Evolutionary conservation across 2,329 filamentous ascomycete species (phyloP).

Genomic region (Diaporthe sp.): DNA sequence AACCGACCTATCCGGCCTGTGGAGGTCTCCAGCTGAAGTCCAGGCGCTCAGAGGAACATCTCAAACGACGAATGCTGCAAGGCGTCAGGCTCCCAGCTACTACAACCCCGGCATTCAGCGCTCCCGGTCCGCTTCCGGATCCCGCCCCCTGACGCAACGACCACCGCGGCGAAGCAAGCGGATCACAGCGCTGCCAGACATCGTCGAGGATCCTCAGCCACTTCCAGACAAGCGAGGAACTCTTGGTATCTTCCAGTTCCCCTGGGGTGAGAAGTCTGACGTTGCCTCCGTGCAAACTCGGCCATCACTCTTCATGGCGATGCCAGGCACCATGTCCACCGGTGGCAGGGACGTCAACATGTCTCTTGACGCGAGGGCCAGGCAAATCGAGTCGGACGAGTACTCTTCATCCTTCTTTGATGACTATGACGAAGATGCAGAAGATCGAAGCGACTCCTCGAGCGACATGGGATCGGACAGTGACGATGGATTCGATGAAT

Average conservation of each 20-base stretch:
- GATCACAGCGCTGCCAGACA: conserved; percentile 73
- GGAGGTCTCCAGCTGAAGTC: conserved; percentile 45
- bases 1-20: conserved; percentile 48
- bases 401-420: conserved; percentile 71
- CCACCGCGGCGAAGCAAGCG: conserved; percentile 70
- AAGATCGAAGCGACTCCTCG: conserved; percentile 53
- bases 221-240: conserved; percentile 71
- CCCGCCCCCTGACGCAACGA: conserved; percentile 64
- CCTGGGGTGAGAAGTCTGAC: conserved; percentile 76
- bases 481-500: conserved; percentile 72
- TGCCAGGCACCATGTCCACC: conserved; percentile 66
- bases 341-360: conserved; percentile 52
- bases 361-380: conserved; percentile 51
- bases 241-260: conserved; percentile 76
- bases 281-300: conserved; percentile 60
- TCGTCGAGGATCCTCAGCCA: conserved; percentile 73
- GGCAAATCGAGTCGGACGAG: conserved; percentile 55
- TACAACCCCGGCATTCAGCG: conserved; percentile 40
- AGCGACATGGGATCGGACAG: conserved; percentile 53
- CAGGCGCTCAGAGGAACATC: conserved; percentile 12
- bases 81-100: conserved; percentile 35
- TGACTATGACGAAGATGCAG: conserved; percentile 69
- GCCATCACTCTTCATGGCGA: conserved; percentile 58
- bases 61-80: background rate
- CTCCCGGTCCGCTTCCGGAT: conserved; percentile 45